These are phyloP conservation scores for Exutisphaerella laricina DNA, from an alignment of 2,329 filamentous ascomycete genomes.

Conservation along the genomic window DNA sequence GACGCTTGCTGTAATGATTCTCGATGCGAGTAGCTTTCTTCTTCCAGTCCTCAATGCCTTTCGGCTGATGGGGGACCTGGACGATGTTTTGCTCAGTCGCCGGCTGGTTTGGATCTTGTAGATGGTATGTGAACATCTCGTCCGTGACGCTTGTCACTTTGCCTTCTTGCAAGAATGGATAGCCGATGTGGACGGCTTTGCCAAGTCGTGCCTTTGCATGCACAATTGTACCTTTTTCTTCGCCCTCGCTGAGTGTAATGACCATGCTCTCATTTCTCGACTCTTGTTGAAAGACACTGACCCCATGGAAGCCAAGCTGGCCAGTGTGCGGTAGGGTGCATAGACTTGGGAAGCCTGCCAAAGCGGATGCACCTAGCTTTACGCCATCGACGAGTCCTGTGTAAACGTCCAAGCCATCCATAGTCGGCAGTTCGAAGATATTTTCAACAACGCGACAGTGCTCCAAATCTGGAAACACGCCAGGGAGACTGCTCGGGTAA, in stretches of 20 bases:
- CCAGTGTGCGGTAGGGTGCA: conserved; percentile 81
- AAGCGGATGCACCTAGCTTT: conserved; percentile 71
- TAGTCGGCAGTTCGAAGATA: conserved; percentile 87
- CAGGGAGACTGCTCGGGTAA: conserved; percentile 82
- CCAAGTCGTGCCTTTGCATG: conserved; percentile 75
- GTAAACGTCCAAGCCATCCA: conserved; percentile 81
- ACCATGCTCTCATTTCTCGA: conserved; percentile 97
- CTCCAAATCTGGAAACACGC: conserved; percentile 81
- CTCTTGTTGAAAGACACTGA: conserved; percentile 92
- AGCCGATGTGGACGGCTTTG: conserved; percentile 82
- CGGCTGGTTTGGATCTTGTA: conserved; percentile 50
- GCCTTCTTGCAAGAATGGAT: conserved; percentile 91
- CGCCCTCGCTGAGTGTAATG: conserved; percentile 72
- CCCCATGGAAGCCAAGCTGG: conserved; percentile 75
- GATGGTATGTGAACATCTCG: conserved; percentile 82
- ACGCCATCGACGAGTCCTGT: conserved; percentile 79
- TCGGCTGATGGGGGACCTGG: conserved; percentile 63
- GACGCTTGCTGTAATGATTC: conserved; percentile 78
- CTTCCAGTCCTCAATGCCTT: conserved; percentile 75
- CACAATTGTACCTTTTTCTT: conserved; percentile 63
- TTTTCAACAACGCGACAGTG: conserved; percentile 92
- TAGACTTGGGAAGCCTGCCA: conserved; percentile 89
- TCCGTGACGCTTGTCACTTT: conserved; percentile 86
- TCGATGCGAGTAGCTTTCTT: conserved; percentile 82
- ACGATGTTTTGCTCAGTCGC: conserved; percentile 49